Base-by-base conservation (phyloP, 2,329 filamentous ascomycete species). In the Achaetomium macrosporum region DNA sequence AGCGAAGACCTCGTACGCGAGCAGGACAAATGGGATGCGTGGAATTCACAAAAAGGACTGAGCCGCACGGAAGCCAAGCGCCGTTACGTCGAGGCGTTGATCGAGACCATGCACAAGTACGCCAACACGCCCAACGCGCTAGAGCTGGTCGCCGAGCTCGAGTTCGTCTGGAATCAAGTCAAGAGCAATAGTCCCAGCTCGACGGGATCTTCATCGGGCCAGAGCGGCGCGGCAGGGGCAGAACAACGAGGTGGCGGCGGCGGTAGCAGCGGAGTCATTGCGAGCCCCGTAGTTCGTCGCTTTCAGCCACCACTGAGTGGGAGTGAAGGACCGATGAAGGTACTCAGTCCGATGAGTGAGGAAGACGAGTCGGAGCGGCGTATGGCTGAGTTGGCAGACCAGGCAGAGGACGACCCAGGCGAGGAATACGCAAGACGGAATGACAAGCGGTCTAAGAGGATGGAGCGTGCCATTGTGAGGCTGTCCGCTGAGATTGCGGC, bases 121-220 rank as follows among this genome's bases (percentile, higher is more conserved):
- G 93, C 93, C 46, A 93, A 86, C 39, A 96, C 90, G 16, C 79
- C 85, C 45, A 90, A 96, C 67, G 90, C 90, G 8, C 81, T 85
- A 55, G 91, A 95, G 70, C 78, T 99, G 37, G 91, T 97, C 36
- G 79, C 84, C 10, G 93, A 99, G 69, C 81, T 99, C n/a, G 93
- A 99, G 71, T 99, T 97, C 64, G 92, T 99, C 37, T 99, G 93
- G 93, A 90, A 96, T 62, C 93, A 97, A 69, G 92, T 99, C 63
- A 95, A 93, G 69, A 87, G 86, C 61, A 96, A 92, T 63, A 82
- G 82, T 11, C 82, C 85, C 4, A 82, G 80, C 44, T 49, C 53
- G 16, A 53, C 50, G 8, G 53, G 42, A 42, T 54, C 45, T 9
- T 54, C 37, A 77, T 79, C 11, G 81, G 77, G 1, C 76, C 78